Evolutionary conservation across 768 basidiomycete genomes (phyloP), one percentile per base, ranked within the genome.

Genomic region (Hygrophorus pudorinus): DNA sequence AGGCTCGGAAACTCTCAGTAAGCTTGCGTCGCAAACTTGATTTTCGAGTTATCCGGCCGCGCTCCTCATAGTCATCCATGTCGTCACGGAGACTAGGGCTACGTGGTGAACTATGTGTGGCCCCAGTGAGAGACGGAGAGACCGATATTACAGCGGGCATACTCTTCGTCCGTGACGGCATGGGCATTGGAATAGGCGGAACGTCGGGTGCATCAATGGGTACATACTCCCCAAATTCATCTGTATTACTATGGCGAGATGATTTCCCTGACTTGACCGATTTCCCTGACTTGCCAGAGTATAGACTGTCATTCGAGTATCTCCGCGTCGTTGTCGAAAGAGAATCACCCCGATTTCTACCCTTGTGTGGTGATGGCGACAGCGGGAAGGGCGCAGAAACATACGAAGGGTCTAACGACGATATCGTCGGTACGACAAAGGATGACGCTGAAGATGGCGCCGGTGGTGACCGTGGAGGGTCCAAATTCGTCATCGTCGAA

Each of bases 41-140:
- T n/a, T 45, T 45, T 29, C 35, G 43, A 13, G 21, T 10, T 13
- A 37, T 10, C 34, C 43, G 34, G 3, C 36, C 6, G 50, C 45
- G 28, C 60, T 55, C 8, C 68, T 51, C 0, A 27, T 43, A 12
- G 75, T 72, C 67, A 75, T 75, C 43, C 77, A 75, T 64, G 77
- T 75, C 53, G 63, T 67, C 28, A 74, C 68, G 8, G 68, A 60
- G 13, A 68, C 43, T 12, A 46, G 21, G 50, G 35, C 17, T 57
- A 48, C n/a, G 48, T 46, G 39, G 39, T 16, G 48, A 38, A 13
- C 46, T 33, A 13, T 40, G n/a, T 17, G 38, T 9, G 59, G 41
- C 50, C 27, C 28, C 38, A 9, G 6, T 20, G 9, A 2, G 13
- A 4, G 32, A 18, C 17, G 42, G 13, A 14, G 31, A 13, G 3